A percentile compares a stretch with the other conserved stretches of the same genome.
Evolutionary conservation across 257 asterid genomes (phyloP).

Genomic region (Ballota nigra): DNA sequence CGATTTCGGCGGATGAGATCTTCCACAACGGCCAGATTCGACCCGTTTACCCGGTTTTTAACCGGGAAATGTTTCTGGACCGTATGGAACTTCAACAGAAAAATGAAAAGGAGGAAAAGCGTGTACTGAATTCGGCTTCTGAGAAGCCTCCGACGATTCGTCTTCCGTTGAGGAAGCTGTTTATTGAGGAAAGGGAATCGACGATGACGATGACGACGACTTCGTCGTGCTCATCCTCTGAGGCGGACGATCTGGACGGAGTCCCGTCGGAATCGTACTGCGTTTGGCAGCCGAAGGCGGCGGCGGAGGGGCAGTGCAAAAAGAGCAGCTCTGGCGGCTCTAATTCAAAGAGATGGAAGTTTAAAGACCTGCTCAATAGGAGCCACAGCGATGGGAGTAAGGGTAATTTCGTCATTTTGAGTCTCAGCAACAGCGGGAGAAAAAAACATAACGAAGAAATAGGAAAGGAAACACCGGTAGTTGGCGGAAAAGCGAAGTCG

Average conservation of each 20-base stretch:
- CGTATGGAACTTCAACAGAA: not conserved
- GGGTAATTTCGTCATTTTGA: constrained; percentile 31
- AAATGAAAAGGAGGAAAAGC: not conserved
- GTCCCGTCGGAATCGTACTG: constrained; percentile 51
- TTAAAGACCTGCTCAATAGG: constrained; percentile 39
- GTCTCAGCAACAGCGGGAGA: constrained; percentile 24
- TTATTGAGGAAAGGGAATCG: constrained; percentile 44
- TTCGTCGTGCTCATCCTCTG: constrained; percentile 48
- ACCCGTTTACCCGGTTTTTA: constrained; percentile 56
- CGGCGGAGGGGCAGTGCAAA: constrained; percentile 33
- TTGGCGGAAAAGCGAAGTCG: constrained; percentile 20
- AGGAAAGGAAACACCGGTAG: constrained; percentile 4
- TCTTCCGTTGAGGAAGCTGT: constrained; percentile 49
- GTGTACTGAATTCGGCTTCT: not conserved
- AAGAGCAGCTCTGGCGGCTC: constrained; percentile 55
- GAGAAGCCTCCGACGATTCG: constrained; percentile 31
- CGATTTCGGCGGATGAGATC: constrained; percentile 59
- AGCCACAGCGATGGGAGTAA: constrained; percentile 53
- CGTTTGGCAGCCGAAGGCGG: constrained; percentile 51
- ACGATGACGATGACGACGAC: constrained; percentile 31
- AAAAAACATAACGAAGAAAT: constrained; percentile 26
- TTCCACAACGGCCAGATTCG: constrained; percentile 73
- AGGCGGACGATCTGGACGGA: constrained; percentile 43
- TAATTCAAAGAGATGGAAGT: constrained; percentile 46
- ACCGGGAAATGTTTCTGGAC: constrained; percentile 28